These are phyloP conservation scores for Silene coronaria DNA, from an alignment of 179 eudicot genomes.

Conservation along the genomic window DNA sequence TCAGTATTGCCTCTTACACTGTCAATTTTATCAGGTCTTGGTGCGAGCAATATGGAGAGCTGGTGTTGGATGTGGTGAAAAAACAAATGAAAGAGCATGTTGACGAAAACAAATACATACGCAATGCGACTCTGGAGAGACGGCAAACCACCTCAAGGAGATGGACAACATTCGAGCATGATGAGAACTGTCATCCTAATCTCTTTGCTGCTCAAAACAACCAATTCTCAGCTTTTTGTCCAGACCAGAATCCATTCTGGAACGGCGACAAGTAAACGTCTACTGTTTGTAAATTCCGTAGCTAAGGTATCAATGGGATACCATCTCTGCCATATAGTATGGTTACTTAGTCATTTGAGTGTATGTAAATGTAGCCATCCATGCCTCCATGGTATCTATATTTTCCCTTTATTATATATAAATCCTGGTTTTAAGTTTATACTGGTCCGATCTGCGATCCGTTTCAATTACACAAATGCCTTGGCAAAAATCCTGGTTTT, in stretches of 20 bases:
- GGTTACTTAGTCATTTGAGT: not conserved
- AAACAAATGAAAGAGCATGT: constrained; percentile 73
- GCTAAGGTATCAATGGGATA: not conserved
- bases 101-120: constrained; percentile 41
- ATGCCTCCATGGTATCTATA: not conserved
- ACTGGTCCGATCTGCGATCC: no score
- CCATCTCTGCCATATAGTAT: not conserved
- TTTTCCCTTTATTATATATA: not conserved
- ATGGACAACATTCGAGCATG: constrained; percentile 77
- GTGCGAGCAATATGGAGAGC: constrained; percentile 72
- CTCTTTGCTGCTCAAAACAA: constrained; percentile 33
- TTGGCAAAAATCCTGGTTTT: no score
- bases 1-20: not conserved
- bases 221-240: constrained; percentile 7
- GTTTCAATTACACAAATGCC: no score
- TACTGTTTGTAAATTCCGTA: not conserved
- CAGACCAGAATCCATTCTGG: constrained; percentile 32
- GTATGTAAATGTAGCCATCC: constrained; percentile 1
- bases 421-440: not conserved
- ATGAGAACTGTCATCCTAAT: constrained; percentile 69
- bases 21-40: constrained; percentile 41
- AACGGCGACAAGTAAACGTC: constrained; percentile 2
- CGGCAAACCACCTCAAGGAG: constrained; percentile 33
- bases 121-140: constrained; percentile 37
- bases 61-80: constrained; percentile 63